Conservation (phyloP, 1,139 yeast species). For the Hanseniaspora sp. region DNA sequence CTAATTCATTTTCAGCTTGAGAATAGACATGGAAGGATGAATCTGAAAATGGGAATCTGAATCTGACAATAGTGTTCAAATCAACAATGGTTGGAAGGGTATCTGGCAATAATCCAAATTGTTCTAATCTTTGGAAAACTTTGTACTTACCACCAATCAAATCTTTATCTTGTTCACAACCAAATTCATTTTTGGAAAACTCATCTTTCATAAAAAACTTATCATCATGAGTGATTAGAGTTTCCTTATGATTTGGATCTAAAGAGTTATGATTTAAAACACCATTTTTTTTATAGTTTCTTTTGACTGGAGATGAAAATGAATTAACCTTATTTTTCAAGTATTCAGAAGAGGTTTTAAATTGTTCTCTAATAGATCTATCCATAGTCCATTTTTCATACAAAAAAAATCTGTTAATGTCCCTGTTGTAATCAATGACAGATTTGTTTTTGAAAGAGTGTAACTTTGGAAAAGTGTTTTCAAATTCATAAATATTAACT, state of each 20-base stretch:
- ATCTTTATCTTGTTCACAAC: conserved; percentile 34
- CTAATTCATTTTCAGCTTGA: background rate
- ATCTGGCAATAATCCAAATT: conserved; percentile 78
- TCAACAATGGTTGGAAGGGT: conserved; percentile 76
- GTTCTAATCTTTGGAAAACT: conserved; percentile 66
- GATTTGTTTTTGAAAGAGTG: conserved; percentile 4
- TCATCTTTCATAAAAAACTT: background rate
- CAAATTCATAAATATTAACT: conserved; percentile 3
- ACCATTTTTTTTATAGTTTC: background rate
- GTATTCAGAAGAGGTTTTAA: background rate
- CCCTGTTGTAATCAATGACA: conserved; percentile 4
- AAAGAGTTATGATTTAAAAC: background rate
- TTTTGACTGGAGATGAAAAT: background rate
- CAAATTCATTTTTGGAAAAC: conserved; percentile 1
- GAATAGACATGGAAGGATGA: conserved; percentile 9
- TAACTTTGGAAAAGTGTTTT: conserved; percentile 9
- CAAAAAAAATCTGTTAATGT: conserved; percentile 10
- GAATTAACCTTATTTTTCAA: conserved; percentile 5
- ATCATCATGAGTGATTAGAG: conserved; percentile 8
- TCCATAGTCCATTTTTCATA: conserved; percentile 13
- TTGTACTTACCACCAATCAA: conserved; percentile 39
- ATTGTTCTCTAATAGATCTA: background rate
- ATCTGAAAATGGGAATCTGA: conserved; percentile 40
- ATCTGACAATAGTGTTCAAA: conserved; percentile 59
- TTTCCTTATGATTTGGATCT: conserved; percentile 6